A percentile compares a stretch with the other conserved stretches of the same genome.
phyloP scores from a whole-genome alignment of 75 land plant species.

The Pinus albicaulis region DNA sequence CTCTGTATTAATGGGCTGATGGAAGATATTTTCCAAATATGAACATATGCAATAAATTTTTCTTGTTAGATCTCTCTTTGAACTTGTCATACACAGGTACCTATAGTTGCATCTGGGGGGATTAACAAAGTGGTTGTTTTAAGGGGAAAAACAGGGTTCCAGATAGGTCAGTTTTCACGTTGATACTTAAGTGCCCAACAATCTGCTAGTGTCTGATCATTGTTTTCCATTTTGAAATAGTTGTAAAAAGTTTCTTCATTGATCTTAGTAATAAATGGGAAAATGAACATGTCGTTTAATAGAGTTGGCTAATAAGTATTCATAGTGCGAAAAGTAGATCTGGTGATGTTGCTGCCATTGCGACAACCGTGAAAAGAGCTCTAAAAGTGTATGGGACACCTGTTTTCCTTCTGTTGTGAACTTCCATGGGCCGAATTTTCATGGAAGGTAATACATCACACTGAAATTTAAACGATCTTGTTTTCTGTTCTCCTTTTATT shows the following conservation, averaged over 20 bases:
- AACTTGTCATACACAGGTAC: slow-evolving; percentile 35
- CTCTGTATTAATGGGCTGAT: too few relatives aligned
- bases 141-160: slow-evolving; percentile 84
- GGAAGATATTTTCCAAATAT: too few relatives aligned
- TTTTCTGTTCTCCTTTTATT: too few relatives aligned
- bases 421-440: slow-evolving; percentile 96
- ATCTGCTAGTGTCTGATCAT: too few relatives aligned
- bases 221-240: not conserved
- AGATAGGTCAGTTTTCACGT: slow-evolving; percentile 75
- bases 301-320: not conserved
- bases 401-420: slow-evolving; percentile 58
- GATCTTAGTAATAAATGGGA: too few relatives aligned
- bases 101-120: slow-evolving; percentile 78
- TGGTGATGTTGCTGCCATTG: slow-evolving; percentile 56
- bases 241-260: not conserved
- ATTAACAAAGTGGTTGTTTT: slow-evolving; percentile 81
- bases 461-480: not conserved
- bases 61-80: not conserved
- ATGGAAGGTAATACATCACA: slow-evolving; percentile 68
- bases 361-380: slow-evolving; percentile 53
- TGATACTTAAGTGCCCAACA: slow-evolving; percentile 45
- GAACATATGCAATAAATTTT: too few relatives aligned
- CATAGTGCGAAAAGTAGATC: slow-evolving; percentile 81
- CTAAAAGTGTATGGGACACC: slow-evolving; percentile 52
- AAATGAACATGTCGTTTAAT: not conserved